These are phyloP conservation scores for Davidsoniella eucalypti DNA, from an alignment of 2,329 filamentous ascomycete species.

Conservation along the genomic window DNA sequence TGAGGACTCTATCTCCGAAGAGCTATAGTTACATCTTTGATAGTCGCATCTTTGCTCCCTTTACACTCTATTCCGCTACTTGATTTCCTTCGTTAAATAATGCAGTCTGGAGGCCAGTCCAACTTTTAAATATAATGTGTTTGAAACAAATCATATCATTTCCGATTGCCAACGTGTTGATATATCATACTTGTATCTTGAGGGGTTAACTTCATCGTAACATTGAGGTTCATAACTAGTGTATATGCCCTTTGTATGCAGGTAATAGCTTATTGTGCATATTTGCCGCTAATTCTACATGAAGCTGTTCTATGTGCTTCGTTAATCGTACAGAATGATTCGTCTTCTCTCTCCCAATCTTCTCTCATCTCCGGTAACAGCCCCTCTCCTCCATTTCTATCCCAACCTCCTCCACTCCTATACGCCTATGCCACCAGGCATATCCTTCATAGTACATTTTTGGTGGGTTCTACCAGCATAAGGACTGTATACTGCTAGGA, in stretches of 20 bases:
- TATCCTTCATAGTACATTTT: constrained; percentile 7
- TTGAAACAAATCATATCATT: no score
- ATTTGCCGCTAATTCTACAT: constrained; percentile 12
- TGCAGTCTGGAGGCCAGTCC: no score
- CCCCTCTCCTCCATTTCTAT: not conserved
- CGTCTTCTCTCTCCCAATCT: not conserved
- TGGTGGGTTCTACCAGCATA: not conserved
- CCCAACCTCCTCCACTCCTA: not conserved
- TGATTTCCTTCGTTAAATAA: no score
- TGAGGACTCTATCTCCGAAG: not conserved
- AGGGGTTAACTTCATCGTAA: no score
- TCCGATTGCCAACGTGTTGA: no score
- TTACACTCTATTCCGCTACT: no score
- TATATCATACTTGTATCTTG: no score
- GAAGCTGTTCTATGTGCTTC: constrained; percentile 12
- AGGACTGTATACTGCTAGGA: not conserved
- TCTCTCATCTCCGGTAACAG: not conserved
- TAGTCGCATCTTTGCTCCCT: no score
- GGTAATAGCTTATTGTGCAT: constrained; percentile 8
- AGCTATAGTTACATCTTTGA: not conserved
- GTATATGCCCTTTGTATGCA: not conserved
- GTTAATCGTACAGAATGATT: constrained; percentile 13
- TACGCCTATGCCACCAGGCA: not conserved
- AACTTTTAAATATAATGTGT: no score
- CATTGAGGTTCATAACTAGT: no score